phyloP scores from a whole-genome alignment of 148 eudicot genomes.

The Cornus controversa region DNA sequence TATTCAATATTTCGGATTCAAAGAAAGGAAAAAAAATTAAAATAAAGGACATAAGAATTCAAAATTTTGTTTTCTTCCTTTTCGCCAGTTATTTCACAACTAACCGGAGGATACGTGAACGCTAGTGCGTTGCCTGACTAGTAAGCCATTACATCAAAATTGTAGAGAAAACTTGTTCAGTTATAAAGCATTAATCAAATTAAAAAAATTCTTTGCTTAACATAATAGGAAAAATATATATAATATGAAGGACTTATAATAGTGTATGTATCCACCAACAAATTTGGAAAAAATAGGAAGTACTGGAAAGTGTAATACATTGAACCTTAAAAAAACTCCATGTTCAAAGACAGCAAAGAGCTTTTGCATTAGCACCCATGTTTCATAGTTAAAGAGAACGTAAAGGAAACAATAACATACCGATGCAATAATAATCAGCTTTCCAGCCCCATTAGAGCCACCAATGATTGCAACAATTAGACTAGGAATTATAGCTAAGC shows the following conservation, averaged over 20 bases:
- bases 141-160: background rate
- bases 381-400: background rate
- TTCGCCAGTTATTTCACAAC: no score
- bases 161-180: background rate
- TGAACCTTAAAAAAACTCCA: background rate
- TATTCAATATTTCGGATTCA: no score
- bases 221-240: background rate
- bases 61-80: no score
- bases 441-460: conserved; percentile 93
- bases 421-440: conserved; percentile 89
- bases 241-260: no score
- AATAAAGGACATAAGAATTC: no score
- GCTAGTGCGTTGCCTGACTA: background rate
- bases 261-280: background rate
- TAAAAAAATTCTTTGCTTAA: background rate
- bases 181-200: background rate
- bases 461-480: conserved; percentile 82
- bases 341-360: background rate
- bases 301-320: background rate
- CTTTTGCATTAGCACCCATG: background rate
- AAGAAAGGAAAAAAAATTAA: no score
- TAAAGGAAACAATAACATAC: conserved; percentile 30
- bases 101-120: background rate
- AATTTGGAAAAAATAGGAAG: background rate
- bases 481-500: conserved; percentile 95